Percentiles rank a stretch among this genome's conserved stretches.
These are phyloP conservation scores for Pseudofabraea citricarpa DNA, from an alignment of 2,329 filamentous ascomycete genomes.

Conservation along the genomic window DNA sequence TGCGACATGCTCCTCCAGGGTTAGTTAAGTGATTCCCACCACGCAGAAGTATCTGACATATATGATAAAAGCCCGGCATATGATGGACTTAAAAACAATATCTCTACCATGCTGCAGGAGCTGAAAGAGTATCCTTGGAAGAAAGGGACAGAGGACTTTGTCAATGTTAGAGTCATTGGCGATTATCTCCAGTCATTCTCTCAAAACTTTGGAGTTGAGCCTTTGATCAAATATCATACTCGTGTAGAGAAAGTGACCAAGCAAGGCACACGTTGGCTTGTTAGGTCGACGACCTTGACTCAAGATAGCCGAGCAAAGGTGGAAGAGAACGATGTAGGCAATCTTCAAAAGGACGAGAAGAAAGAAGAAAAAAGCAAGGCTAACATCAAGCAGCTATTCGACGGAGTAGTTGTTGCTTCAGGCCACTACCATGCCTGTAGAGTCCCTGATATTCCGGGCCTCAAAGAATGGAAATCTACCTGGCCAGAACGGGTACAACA, in stretches of 20 bases:
- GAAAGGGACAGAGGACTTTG: conserved; percentile 17
- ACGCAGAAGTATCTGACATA: not conserved
- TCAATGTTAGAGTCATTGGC: conserved; percentile 17
- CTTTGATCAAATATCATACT: conserved; percentile 17
- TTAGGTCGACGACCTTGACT: conserved; percentile 11
- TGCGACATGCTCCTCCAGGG: conserved; percentile 22
- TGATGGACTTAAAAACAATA: conserved; percentile 20
- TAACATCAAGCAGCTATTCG: conserved; percentile 37
- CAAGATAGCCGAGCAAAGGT: conserved; percentile 5
- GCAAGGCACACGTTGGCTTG: conserved; percentile 13
- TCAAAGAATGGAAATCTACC: conserved; percentile 49
- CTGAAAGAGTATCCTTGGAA: conserved; percentile 20
- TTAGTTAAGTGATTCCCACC: conserved; percentile 5
- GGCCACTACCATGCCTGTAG: conserved; percentile 64
- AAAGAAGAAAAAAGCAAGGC: not conserved
- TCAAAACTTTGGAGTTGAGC: conserved; percentile 11
- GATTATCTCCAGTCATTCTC: conserved; percentile 18
- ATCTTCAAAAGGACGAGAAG: conserved; percentile 5
- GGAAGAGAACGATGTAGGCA: conserved; percentile 1
- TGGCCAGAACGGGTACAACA: conserved; percentile 54
- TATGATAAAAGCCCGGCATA: conserved; percentile 16
- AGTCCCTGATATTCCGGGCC: conserved; percentile 55
- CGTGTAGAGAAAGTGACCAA: conserved; percentile 19
- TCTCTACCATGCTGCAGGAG: conserved; percentile 18
- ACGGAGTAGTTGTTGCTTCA: conserved; percentile 60